Conservation (phyloP, 148 eudicot genomes). For the Rhododendron henanense region DNA sequence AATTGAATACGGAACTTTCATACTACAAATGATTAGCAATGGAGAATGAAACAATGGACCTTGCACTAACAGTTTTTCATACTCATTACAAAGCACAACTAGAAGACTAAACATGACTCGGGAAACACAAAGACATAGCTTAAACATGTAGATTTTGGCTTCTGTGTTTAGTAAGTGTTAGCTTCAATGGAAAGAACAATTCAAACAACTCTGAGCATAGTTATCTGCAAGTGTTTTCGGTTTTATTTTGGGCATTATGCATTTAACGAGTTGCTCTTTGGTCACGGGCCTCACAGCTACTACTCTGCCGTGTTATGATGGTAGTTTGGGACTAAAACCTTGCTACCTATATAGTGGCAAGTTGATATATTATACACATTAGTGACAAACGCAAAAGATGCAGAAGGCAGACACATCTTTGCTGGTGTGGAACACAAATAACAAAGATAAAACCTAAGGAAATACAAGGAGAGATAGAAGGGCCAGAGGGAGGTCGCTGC, state of each 20-base stretch:
- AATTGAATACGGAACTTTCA: background rate
- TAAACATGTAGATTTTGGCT: background rate
- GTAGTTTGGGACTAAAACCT: background rate
- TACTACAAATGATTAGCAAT: background rate
- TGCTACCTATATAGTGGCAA: background rate
- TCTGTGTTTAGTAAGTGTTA: background rate
- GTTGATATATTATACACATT: background rate
- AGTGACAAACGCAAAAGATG: background rate
- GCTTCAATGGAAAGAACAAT: background rate
- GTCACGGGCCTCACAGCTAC: background rate
- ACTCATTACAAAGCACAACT: background rate
- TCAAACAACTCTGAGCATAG: background rate
- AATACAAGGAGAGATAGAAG: background rate
- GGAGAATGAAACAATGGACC: background rate
- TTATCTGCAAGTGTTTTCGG: background rate
- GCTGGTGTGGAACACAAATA: background rate
- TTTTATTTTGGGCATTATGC: background rate
- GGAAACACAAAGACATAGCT: slow-evolving; percentile 1
- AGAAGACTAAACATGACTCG: background rate
- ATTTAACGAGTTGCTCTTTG: background rate
- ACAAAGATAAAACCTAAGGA: background rate
- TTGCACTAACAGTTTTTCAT: background rate
- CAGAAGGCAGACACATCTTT: background rate
- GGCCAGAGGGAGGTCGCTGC: background rate
- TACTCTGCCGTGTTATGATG: background rate